Evolutionary conservation across 768 basidiomycete species (phyloP), one percentile per base, ranked within the genome.

Genomic region (Boletus huronensis): DNA sequence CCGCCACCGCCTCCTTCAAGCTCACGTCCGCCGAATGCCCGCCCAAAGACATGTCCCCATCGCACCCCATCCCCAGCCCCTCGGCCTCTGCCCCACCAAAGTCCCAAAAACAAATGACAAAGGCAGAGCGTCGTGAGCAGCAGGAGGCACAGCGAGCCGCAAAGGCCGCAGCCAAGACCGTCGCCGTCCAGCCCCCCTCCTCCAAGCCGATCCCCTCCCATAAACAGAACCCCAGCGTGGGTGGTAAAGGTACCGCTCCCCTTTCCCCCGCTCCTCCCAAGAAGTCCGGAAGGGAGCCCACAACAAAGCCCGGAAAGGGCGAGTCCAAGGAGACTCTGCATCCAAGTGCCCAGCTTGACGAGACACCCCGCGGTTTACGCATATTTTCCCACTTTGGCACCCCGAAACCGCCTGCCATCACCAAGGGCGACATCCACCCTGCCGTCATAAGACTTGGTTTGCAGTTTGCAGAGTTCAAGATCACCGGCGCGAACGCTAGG

Each of bases 401-500:
- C 28, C 88, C 87, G 17, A 90, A 88, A 61, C 67, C 74, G 29
- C 68, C 69, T 17, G 63, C 66, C 61, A 68, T 73, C 38, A 76
- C 80, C 51, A 92, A 93, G 68, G 90, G 90, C 36, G 88, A 92
- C 64, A 89, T 98, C 38, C 97, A 98, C 67, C 97, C 95, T 28
- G 83, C 83, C 19, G 85, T 98, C 61, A 76, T 93, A 54, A 80
- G 88, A 49, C 83, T 98, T 9, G 95, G 91, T 10, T 77, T 98
- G 29, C 84, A 94, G 58, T 96, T 98, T 73, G 84, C 91, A 8
- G 86, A 89, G 61, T 98, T 98, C 75, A 87, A 86, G 70, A 88
- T 98, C 59, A 85, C 87, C 46, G 97, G 97, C 8, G 90, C 94
- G 14, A 98, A 99, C 71, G 96, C 97, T 6, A 79, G 97, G 55